Evolutionary conservation across 2,329 filamentous ascomycete genomes (phyloP).

Genomic region (Fusarium sp.): DNA sequence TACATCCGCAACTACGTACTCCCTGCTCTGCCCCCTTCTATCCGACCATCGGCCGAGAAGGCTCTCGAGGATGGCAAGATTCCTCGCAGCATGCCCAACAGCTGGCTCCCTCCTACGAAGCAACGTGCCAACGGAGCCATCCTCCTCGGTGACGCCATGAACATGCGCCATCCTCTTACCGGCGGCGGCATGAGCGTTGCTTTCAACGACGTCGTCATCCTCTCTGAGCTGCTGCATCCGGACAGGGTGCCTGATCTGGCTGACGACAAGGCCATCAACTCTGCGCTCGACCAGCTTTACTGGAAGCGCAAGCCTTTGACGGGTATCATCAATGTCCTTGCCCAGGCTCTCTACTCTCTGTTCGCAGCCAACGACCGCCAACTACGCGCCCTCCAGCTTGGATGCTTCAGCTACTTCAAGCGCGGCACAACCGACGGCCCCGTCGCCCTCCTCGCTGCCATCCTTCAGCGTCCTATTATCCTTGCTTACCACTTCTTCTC

Average conservation of each 20-base stretch:
- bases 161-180: conserved; percentile 99
- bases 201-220: conserved; percentile 86
- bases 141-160: conserved; percentile 92
- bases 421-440: conserved; percentile 79
- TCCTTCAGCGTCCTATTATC: conserved; percentile 78
- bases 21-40: conserved; percentile 75
- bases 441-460: conserved; percentile 80
- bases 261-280: conserved; percentile 71
- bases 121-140: conserved; percentile 66
- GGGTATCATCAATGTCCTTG: conserved; percentile 96
- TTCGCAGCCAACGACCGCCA: conserved; percentile 86
- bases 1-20: conserved; percentile 84
- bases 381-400: conserved; percentile 81
- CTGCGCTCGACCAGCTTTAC: conserved; percentile 80
- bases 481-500: conserved; percentile 94
- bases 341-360: conserved; percentile 88
- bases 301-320: conserved; percentile 85
- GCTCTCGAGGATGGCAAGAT: conserved; percentile 80
- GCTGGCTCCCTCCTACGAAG: conserved; percentile 80
- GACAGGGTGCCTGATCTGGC: conserved; percentile 72
- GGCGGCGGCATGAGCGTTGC: conserved; percentile 98
- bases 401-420: conserved; percentile 94
- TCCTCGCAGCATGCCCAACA: conserved; percentile 91
- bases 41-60: conserved; percentile 76
- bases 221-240: conserved; percentile 78